Percentiles rank a stretch among this genome's conserved stretches.
These are phyloP conservation scores for Lanmaoa pseudosensibilis DNA, from an alignment of 768 basidiomycete species.

Conservation along the genomic window DNA sequence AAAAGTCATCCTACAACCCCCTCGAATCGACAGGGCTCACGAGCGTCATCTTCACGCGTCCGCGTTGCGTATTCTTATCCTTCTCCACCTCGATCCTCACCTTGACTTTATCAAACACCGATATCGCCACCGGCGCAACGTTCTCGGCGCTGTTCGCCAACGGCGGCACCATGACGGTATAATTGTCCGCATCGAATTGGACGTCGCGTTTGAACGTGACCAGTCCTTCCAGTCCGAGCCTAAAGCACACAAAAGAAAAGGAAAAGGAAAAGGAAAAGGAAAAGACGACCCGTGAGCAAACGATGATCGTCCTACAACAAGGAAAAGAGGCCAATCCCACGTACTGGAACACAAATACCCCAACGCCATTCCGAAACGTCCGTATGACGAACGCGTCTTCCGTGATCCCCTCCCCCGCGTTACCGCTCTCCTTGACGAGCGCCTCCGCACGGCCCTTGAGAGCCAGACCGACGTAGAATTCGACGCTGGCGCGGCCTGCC, in stretches of 20 bases:
- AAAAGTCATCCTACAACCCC: slow-evolving; percentile 32
- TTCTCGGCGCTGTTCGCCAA: not conserved
- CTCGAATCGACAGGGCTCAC: slow-evolving; percentile 62
- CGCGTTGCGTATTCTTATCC: slow-evolving; percentile 90
- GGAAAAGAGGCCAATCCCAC: slow-evolving; percentile 26
- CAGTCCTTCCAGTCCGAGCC: slow-evolving; percentile 91
- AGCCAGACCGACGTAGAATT: slow-evolving; percentile 95
- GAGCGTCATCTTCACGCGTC: slow-evolving; percentile 83
- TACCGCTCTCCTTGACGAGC: slow-evolving; percentile 31
- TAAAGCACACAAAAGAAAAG: slow-evolving; percentile 28
- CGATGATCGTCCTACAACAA: not conserved
- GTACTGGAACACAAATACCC: slow-evolving; percentile 94
- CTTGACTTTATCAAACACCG: slow-evolving; percentile 91
- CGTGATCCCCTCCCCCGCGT: slow-evolving; percentile 42
- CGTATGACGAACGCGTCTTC: slow-evolving; percentile 94
- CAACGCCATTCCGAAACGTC: slow-evolving; percentile 90
- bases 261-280: no score
- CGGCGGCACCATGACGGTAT: slow-evolving; percentile 71
- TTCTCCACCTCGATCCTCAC: slow-evolving; percentile 94
- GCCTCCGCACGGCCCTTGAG: slow-evolving; percentile 63
- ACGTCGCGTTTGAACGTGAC: slow-evolving; percentile 91
- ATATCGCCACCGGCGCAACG: slow-evolving; percentile 54
- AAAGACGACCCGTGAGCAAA: not conserved
- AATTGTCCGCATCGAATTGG: slow-evolving; percentile 89
- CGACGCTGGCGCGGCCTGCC: slow-evolving; percentile 94